Percentiles rank a stretch among this genome's conserved stretches.
Evolutionary conservation across 257 asterid species (phyloP).

Genomic region (Salvia rosmarinus): DNA sequence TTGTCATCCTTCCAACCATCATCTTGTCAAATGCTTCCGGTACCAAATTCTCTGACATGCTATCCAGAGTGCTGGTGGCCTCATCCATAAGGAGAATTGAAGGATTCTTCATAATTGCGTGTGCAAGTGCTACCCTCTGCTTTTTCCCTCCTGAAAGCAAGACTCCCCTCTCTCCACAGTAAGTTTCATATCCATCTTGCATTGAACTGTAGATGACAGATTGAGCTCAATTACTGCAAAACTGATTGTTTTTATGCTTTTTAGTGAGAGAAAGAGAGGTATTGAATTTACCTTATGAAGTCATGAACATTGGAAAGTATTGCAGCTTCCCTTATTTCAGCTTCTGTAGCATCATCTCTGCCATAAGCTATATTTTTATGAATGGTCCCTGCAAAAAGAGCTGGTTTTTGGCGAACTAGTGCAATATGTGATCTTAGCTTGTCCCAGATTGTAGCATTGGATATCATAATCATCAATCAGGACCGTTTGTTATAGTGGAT

Average conservation of each 20-base stretch:
- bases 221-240: background rate
- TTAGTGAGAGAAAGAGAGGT: background rate
- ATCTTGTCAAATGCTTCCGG: conserved; percentile 60
- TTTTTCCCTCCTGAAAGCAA: conserved; percentile 69
- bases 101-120: conserved; percentile 52
- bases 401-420: conserved; percentile 67
- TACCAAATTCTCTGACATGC: conserved; percentile 50
- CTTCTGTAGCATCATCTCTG: conserved; percentile 45
- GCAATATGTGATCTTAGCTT: conserved; percentile 50
- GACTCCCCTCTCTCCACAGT: conserved; percentile 59
- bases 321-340: conserved; percentile 55
- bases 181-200: conserved; percentile 57
- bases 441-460: conserved; percentile 45
- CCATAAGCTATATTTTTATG: conserved; percentile 52
- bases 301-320: conserved; percentile 59
- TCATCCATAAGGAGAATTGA: conserved; percentile 57
- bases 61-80: conserved; percentile 60
- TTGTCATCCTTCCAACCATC: conserved; percentile 58
- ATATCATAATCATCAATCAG: conserved; percentile 49
- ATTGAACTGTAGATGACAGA: conserved; percentile 35
- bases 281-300: conserved; percentile 48
- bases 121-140: conserved; percentile 61
- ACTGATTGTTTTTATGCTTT: background rate
- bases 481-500: conserved; percentile 47
- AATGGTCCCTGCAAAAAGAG: conserved; percentile 56